These are phyloP conservation scores for Hypoxylon sp. DNA, from an alignment of 2,329 filamentous ascomycete genomes.

Conservation along the genomic window DNA sequence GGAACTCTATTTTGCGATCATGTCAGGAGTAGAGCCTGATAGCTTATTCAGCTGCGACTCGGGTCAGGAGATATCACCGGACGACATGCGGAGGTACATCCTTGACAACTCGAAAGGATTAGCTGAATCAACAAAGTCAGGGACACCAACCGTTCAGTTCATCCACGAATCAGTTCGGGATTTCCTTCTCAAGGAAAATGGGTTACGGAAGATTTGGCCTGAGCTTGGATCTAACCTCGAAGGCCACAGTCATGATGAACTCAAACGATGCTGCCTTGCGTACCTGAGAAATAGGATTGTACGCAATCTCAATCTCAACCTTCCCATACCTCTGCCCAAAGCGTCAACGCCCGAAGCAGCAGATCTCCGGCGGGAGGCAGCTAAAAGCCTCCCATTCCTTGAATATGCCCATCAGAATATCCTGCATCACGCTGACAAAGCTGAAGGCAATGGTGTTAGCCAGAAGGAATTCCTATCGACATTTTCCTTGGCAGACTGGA, in stretches of 20 bases:
- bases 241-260: constrained; percentile 55
- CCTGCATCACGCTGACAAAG: constrained; percentile 3
- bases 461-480: not conserved
- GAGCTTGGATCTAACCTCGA: constrained; percentile 45
- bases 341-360: not conserved
- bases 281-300: not conserved
- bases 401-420: constrained; percentile 3
- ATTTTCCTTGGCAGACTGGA: not conserved
- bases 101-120: constrained; percentile 64
- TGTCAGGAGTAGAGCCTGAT: constrained; percentile 45
- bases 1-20: constrained; percentile 62
- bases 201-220: constrained; percentile 49
- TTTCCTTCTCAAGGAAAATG: constrained; percentile 58
- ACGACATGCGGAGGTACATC: constrained; percentile 54
- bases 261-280: constrained; percentile 52
- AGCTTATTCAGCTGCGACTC: constrained; percentile 40
- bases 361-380: not conserved
- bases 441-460: not conserved
- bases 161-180: constrained; percentile 66
- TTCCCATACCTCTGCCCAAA: not conserved
- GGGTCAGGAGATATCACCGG: constrained; percentile 37
- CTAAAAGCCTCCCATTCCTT: not conserved
- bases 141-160: constrained; percentile 60
- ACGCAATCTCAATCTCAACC: not conserved
- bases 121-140: constrained; percentile 56